phyloP scores from a whole-genome alignment of 2,329 filamentous ascomycete species.

The Diaporthe australafricana region DNA sequence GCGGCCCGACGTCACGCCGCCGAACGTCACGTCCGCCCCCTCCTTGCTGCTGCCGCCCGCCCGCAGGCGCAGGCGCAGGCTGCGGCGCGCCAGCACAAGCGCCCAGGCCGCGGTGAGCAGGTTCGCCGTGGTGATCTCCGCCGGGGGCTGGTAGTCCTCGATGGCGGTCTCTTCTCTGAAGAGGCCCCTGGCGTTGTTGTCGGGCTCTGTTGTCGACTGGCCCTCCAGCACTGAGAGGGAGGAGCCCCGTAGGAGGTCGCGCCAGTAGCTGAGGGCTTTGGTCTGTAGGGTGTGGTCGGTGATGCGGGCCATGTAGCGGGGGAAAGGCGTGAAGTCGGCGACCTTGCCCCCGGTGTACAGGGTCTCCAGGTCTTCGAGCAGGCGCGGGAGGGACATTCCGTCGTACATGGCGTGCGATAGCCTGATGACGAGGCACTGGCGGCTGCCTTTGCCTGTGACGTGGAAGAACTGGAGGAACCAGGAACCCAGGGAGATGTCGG shows the following conservation, averaged over 20 bases:
- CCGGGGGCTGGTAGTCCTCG: slow-evolving; percentile 43
- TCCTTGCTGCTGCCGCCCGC: no score
- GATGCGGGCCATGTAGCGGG: slow-evolving; percentile 48
- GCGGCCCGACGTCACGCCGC: slow-evolving; percentile 55
- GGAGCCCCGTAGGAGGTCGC: slow-evolving; percentile 50
- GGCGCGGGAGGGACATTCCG: slow-evolving; percentile 55
- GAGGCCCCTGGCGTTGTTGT: slow-evolving; percentile 35
- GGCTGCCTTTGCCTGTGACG: slow-evolving; percentile 39
- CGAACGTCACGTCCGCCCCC: slow-evolving; percentile 53
- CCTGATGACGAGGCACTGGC: slow-evolving; percentile 51
- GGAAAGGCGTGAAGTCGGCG: slow-evolving; percentile 49
- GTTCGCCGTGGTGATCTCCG: slow-evolving; percentile 54
- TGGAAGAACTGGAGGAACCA: slow-evolving; percentile 49
- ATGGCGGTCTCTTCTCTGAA: slow-evolving; percentile 39
- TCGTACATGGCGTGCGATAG: slow-evolving; percentile 62
- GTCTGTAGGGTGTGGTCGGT: slow-evolving; percentile 45
- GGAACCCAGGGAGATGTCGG: slow-evolving; percentile 51
- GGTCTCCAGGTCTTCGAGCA: slow-evolving; percentile 53
- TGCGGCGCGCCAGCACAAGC: slow-evolving; percentile 51
- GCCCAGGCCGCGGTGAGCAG: slow-evolving; percentile 58
- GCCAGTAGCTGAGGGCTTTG: slow-evolving; percentile 54
- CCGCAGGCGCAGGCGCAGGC: no score
- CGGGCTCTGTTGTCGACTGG: neutral
- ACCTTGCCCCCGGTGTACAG: slow-evolving; percentile 48
- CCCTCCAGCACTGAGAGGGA: slow-evolving; percentile 47